phyloP scores from a whole-genome alignment of 1,139 yeast genomes.

The Magnusiomyces paraingens region DNA sequence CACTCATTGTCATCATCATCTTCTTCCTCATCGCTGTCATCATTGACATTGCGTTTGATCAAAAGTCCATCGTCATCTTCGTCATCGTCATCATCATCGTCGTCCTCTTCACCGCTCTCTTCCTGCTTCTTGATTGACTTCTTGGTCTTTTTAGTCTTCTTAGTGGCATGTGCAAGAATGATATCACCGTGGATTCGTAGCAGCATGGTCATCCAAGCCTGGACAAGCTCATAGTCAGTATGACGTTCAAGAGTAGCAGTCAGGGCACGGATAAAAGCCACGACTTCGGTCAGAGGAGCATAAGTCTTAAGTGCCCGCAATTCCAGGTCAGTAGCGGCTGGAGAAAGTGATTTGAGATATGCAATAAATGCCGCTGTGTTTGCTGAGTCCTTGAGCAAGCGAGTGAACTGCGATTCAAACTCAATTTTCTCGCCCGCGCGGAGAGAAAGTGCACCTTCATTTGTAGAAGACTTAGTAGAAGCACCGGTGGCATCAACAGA shows the following conservation, averaged over 20 bases:
- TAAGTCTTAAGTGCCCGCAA: slow-evolving; percentile 65
- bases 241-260: slow-evolving; percentile 52
- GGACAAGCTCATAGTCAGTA: slow-evolving; percentile 58
- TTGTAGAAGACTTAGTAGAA: slow-evolving; percentile 19
- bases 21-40: slow-evolving; percentile 1
- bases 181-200: slow-evolving; percentile 80
- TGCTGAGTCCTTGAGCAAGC: slow-evolving; percentile 44
- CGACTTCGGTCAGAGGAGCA: slow-evolving; percentile 59
- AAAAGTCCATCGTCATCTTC: background rate
- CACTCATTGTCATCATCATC: slow-evolving; percentile 25
- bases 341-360: slow-evolving; percentile 58
- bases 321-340: slow-evolving; percentile 78
- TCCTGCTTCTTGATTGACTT: background rate
- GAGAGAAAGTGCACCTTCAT: slow-evolving; percentile 12
- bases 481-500: slow-evolving; percentile 40
- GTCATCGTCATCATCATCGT: slow-evolving; percentile 6
- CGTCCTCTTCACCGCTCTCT: slow-evolving; percentile 11
- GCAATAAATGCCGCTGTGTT: slow-evolving; percentile 41
- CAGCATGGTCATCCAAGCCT: slow-evolving; percentile 73
- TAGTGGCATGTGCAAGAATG: slow-evolving; percentile 37
- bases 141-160: slow-evolving; percentile 1
- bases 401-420: slow-evolving; percentile 67
- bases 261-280: slow-evolving; percentile 59
- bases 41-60: background rate
- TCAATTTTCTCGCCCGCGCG: slow-evolving; percentile 13